phyloP scores from a whole-genome alignment of 2,329 filamentous ascomycete species.

The Dryadomyces quercus-mongolicae region DNA sequence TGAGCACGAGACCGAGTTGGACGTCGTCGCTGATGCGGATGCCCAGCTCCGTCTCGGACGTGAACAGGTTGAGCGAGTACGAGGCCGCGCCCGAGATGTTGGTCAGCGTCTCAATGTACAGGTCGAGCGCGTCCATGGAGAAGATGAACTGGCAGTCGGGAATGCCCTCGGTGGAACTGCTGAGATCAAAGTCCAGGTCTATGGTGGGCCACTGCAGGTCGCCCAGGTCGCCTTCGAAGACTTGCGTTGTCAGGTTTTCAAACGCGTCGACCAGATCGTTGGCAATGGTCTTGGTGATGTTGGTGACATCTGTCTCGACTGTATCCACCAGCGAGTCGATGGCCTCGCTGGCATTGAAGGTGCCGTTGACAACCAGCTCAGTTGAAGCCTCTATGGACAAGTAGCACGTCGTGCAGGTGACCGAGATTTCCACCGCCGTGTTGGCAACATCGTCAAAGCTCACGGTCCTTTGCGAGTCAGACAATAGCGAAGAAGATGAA shows the following conservation, averaged over 20 bases:
- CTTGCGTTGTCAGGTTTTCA: constrained; percentile 7
- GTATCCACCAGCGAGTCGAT: background rate
- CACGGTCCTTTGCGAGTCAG: background rate
- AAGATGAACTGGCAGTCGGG: constrained; percentile 30
- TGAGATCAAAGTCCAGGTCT: constrained; percentile 30
- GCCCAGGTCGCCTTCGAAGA: constrained; percentile 5
- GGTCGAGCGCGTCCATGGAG: constrained; percentile 36
- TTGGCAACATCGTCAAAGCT: background rate
- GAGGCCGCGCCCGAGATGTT: constrained; percentile 26
- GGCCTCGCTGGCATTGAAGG: background rate
- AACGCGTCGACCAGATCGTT: constrained; percentile 21
- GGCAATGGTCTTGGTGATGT: constrained; percentile 17
- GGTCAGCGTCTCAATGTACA: constrained; percentile 36
- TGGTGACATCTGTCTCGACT: background rate
- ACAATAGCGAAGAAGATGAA: background rate
- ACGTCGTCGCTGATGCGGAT: constrained; percentile 26
- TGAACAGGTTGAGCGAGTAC: constrained; percentile 36
- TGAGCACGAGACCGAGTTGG: constrained; percentile 33
- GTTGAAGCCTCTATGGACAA: constrained; percentile 1
- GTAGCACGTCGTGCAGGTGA: constrained; percentile 9
- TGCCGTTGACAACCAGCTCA: constrained; percentile 2
- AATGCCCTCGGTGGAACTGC: constrained; percentile 19
- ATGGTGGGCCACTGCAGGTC: constrained; percentile 7
- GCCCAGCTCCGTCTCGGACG: constrained; percentile 30
- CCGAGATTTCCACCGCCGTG: background rate